Evolutionary conservation across 2,329 filamentous ascomycete species (phyloP).

Genomic region (Aspergillus sp.): DNA sequence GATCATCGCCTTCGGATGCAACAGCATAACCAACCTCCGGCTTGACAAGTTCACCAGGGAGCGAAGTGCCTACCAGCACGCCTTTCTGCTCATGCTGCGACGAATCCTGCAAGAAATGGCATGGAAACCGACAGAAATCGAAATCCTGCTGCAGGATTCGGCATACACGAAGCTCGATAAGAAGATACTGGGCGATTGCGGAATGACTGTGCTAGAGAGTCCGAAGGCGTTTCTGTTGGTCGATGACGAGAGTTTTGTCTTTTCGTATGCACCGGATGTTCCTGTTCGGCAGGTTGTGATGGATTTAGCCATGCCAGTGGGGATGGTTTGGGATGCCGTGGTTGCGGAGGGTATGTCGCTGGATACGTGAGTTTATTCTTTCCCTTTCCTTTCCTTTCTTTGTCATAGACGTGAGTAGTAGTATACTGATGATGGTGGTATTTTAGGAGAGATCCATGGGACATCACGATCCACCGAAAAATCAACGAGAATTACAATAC

Average conservation of each 20-base stretch:
- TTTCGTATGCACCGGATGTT: slow-evolving; percentile 29
- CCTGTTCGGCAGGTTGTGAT: slow-evolving; percentile 38
- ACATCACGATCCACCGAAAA: background rate
- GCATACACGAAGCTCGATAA: slow-evolving; percentile 16
- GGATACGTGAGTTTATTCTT: background rate
- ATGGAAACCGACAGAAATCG: background rate
- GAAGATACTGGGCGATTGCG: slow-evolving; percentile 4
- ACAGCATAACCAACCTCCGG: background rate
- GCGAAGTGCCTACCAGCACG: slow-evolving; percentile 12
- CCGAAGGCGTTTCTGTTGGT: slow-evolving; percentile 34
- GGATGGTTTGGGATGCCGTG: slow-evolving; percentile 18
- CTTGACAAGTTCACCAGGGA: background rate
- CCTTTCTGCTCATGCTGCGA: slow-evolving; percentile 6
- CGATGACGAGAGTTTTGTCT: slow-evolving; percentile 34
- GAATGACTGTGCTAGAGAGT: slow-evolving; percentile 15
- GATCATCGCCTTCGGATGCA: slow-evolving; percentile 5
- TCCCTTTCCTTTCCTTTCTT: background rate
- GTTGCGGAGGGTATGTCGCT: background rate
- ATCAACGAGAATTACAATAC: background rate
- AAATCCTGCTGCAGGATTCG: slow-evolving; percentile 18
- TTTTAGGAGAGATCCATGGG: background rate
- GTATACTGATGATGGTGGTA: too few species aligned
- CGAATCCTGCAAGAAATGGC: background rate
- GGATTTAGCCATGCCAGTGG: slow-evolving; percentile 32
- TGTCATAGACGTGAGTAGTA: background rate